Evolutionary conservation across 768 basidiomycete genomes (phyloP).

Genomic region (Xanthoconium stramineum): DNA sequence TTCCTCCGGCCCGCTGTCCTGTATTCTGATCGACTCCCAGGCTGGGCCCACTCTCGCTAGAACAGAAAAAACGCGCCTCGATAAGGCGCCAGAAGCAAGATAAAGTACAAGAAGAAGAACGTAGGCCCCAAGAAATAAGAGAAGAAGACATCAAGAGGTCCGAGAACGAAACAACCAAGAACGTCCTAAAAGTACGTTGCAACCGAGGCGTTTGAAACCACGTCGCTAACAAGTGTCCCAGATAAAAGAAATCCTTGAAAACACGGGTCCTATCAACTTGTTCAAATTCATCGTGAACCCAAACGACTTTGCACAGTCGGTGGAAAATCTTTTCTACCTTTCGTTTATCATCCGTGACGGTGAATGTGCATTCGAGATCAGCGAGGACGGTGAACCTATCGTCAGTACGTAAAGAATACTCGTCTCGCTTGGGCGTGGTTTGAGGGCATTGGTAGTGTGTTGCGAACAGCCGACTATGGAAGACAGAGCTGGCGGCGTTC

Average conservation of each 20-base stretch:
- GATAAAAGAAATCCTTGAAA: slow-evolving; percentile 59
- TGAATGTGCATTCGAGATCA: slow-evolving; percentile 68
- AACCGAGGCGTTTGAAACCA: neutral
- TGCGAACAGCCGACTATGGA: slow-evolving; percentile 63
- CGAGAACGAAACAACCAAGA: slow-evolving; percentile 87
- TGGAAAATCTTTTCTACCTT: slow-evolving; percentile 95
- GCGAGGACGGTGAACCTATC: slow-evolving; percentile 65
- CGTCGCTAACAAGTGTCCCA: slow-evolving; percentile 27
- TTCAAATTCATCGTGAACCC: slow-evolving; percentile 92
- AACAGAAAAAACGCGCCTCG: slow-evolving; percentile 71
- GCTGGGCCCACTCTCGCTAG: slow-evolving; percentile 86
- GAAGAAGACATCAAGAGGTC: slow-evolving; percentile 82
- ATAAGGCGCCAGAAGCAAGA: slow-evolving; percentile 66
- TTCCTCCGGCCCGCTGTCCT: neutral
- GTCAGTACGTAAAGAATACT: slow-evolving; percentile 54
- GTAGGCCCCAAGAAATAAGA: slow-evolving; percentile 73
- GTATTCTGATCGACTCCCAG: slow-evolving; percentile 41
- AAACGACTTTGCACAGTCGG: slow-evolving; percentile 84
- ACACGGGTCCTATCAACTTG: slow-evolving; percentile 60
- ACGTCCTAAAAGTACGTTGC: slow-evolving; percentile 65
- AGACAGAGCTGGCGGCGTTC: slow-evolving; percentile 60
- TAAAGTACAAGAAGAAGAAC: slow-evolving; percentile 65
- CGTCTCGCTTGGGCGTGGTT: neutral
- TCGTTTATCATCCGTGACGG: slow-evolving; percentile 91
- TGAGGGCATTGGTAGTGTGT: slow-evolving; percentile 39